Evolutionary conservation across 164 flowering plant genomes (phyloP).

Genomic region (Magnolia sinica): DNA sequence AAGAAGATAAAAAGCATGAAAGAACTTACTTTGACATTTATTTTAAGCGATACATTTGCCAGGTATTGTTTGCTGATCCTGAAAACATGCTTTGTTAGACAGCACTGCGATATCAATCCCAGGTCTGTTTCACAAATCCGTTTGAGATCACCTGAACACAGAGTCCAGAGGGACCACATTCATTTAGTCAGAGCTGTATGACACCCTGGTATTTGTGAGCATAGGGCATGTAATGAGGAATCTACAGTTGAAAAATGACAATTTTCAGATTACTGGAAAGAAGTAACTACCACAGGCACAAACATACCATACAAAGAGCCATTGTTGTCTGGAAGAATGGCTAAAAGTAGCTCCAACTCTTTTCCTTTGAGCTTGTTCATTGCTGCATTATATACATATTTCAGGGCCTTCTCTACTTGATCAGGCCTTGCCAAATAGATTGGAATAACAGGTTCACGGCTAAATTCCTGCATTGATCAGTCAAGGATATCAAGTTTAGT

Average conservation of each 20-base stretch:
- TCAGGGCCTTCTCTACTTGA: slow-evolving; percentile 54
- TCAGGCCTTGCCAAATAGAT: slow-evolving; percentile 41
- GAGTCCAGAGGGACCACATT: not conserved
- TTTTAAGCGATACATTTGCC: slow-evolving; percentile 52
- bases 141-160: slow-evolving; percentile 44
- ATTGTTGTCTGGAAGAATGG: slow-evolving; percentile 50
- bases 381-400: slow-evolving; percentile 32
- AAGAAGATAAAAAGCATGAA: not conserved
- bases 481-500: not conserved
- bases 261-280: not conserved
- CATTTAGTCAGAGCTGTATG: not conserved
- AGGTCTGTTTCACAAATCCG: slow-evolving; percentile 54
- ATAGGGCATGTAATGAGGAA: not conserved
- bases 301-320: slow-evolving; percentile 54
- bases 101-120: slow-evolving; percentile 53
- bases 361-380: slow-evolving; percentile 41
- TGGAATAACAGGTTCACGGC: slow-evolving; percentile 53
- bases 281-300: not conserved
- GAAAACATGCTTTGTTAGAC: slow-evolving; percentile 44
- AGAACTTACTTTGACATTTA: slow-evolving; percentile 49
- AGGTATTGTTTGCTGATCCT: slow-evolving; percentile 41
- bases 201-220: not conserved
- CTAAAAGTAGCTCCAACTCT: slow-evolving; percentile 47
- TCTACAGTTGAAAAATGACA: not conserved
- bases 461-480: slow-evolving; percentile 38